A percentile compares a stretch with the other conserved stretches of the same genome.
Evolutionary conservation across 2,329 filamentous ascomycete genomes (phyloP).

Genomic region (Stachybotrys chartarum): DNA sequence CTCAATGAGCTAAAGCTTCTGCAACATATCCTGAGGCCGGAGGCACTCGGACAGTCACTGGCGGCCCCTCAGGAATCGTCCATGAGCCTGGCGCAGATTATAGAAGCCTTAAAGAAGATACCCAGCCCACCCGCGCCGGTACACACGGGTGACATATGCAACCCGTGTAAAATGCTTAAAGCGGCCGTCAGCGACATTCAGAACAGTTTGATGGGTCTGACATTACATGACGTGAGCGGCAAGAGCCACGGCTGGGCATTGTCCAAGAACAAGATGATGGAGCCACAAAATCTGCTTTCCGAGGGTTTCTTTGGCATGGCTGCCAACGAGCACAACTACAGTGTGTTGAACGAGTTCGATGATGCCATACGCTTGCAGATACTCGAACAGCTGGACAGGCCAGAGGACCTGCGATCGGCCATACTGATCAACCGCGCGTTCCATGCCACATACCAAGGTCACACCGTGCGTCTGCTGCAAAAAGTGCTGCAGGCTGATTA

Average conservation of each 20-base stretch:
- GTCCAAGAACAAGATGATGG: conserved; percentile 27
- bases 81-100: conserved; percentile 36
- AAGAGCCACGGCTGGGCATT: conserved; percentile 42
- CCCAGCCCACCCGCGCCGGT: conserved; percentile 35
- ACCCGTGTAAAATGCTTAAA: conserved; percentile 40
- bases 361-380: conserved; percentile 32
- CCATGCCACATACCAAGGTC: conserved; percentile 36
- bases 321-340: conserved; percentile 19
- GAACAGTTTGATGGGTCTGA: conserved; percentile 42
- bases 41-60: conserved; percentile 6
- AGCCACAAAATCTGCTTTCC: conserved; percentile 26
- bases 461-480: conserved; percentile 32
- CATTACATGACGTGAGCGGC: conserved; percentile 40
- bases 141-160: conserved; percentile 37
- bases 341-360: conserved; percentile 23
- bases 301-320: conserved; percentile 24
- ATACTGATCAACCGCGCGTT: conserved; percentile 35
- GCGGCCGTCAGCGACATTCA: conserved; percentile 41
- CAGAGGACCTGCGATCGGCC: conserved; percentile 33
- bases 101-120: conserved; percentile 34
- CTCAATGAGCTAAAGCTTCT: conserved; percentile 40
- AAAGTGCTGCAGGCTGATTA: conserved; percentile 21
- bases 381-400: conserved; percentile 28
- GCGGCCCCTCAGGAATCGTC: conserved; percentile 8
- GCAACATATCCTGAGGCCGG: conserved; percentile 28